Conservation (phyloP, 2,329 filamentous ascomycete species). For the Stagonosporopsis cucurbitacearum region DNA sequence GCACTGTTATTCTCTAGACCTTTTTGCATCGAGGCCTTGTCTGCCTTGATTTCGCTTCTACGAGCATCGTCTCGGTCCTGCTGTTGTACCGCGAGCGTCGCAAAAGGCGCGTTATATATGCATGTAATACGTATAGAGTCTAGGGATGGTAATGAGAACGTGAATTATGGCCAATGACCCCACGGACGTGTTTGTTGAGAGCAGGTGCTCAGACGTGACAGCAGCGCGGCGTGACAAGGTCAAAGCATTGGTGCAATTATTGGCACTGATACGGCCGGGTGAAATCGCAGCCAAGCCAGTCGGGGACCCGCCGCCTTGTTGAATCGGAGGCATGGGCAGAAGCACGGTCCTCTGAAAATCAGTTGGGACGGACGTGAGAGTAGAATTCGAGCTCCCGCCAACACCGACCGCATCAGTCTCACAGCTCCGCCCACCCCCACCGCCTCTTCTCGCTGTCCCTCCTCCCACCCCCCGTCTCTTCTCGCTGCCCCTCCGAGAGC, state of each 20-base stretch:
- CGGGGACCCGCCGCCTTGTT: slow-evolving; percentile 7
- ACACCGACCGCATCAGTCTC: slow-evolving; percentile 15
- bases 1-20: slow-evolving; percentile 28
- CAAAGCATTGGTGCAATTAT: slow-evolving; percentile 2
- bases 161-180: slow-evolving; percentile 11
- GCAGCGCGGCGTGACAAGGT: not conserved
- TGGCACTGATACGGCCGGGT: slow-evolving; percentile 3
- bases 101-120: slow-evolving; percentile 30
- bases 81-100: slow-evolving; percentile 25
- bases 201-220: not conserved
- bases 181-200: slow-evolving; percentile 4
- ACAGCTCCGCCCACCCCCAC: slow-evolving; percentile 31
- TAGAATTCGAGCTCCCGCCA: slow-evolving; percentile 10
- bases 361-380: no score
- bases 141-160: slow-evolving; percentile 33
- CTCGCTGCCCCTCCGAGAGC: slow-evolving; percentile 27
- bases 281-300: slow-evolving; percentile 10
- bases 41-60: slow-evolving; percentile 24
- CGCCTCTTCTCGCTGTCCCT: slow-evolving; percentile 36
- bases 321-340: not conserved
- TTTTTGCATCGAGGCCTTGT: slow-evolving; percentile 20
- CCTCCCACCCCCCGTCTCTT: slow-evolving; percentile 31
- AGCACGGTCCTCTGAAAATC: slow-evolving; percentile 9
- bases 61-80: slow-evolving; percentile 22
- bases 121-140: slow-evolving; percentile 35